Conservation (phyloP, 805 yeast genomes). For the Yarrowia sp. region DNA sequence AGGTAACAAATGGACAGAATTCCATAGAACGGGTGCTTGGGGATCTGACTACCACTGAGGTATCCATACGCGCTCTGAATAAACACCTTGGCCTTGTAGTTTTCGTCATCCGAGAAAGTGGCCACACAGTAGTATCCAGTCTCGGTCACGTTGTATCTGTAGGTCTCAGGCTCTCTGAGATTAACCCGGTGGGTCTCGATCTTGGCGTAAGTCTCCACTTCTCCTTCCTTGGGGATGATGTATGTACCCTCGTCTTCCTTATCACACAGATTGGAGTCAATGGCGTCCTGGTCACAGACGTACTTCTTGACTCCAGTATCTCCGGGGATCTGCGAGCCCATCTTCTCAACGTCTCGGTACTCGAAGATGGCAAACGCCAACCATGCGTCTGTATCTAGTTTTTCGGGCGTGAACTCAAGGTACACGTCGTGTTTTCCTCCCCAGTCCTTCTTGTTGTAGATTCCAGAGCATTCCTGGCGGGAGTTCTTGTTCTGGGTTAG, state of each 20-base stretch:
- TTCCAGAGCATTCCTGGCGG: conserved; percentile 80
- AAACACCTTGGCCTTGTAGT: conserved; percentile 66
- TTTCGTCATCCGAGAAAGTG: conserved; percentile 43
- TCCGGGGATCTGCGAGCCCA: conserved; percentile 50
- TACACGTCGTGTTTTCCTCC: conserved; percentile 72
- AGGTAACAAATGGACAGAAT: conserved; percentile 79
- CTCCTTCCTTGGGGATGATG: conserved; percentile 49
- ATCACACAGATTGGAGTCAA: conserved; percentile 56
- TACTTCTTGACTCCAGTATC: conserved; percentile 43
- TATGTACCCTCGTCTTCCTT: conserved; percentile 58
- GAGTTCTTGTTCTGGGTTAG: conserved; percentile 46
- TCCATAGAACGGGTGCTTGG: conserved; percentile 87
- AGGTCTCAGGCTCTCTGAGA: conserved; percentile 56
- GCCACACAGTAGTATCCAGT: conserved; percentile 95
- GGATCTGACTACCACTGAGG: conserved; percentile 84
- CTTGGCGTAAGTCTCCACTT: conserved; percentile 49
- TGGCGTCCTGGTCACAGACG: conserved; percentile 71
- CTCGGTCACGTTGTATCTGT: conserved; percentile 60
- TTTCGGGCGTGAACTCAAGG: conserved; percentile 42
- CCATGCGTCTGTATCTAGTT: conserved; percentile 42
- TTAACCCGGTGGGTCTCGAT: conserved; percentile 57
- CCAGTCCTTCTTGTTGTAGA: conserved; percentile 85
- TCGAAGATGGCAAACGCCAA: conserved; percentile 78
- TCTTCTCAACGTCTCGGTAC: conserved; percentile 65
- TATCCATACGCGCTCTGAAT: conserved; percentile 93